These are phyloP conservation scores for Casuarina equisetifolia DNA, from an alignment of 306 rosid species.

Conservation along the genomic window DNA sequence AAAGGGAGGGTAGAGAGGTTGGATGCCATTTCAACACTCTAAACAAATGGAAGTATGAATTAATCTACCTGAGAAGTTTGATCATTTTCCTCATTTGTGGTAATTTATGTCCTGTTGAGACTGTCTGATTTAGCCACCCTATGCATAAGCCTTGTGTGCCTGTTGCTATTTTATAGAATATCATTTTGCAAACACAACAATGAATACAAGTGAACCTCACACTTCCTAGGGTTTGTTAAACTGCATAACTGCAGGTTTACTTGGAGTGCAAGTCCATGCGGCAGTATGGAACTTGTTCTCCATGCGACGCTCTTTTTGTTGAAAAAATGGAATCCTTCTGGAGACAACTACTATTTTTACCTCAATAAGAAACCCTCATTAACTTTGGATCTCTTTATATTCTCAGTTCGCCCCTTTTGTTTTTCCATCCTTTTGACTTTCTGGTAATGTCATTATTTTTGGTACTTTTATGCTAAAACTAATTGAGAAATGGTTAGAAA, in stretches of 20 bases:
- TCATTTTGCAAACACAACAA: too few relatives aligned
- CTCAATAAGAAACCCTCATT: not conserved
- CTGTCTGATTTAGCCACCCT: too few relatives aligned
- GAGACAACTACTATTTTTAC: not conserved
- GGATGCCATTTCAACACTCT: not conserved
- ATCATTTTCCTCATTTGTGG: too few relatives aligned
- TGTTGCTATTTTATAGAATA: too few relatives aligned
- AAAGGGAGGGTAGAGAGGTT: not conserved
- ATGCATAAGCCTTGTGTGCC: too few relatives aligned
- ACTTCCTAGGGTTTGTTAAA: not conserved
- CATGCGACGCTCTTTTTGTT: not conserved
- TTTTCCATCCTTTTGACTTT: not conserved
- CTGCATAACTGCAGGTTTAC: not conserved
- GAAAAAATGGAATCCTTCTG: not conserved
- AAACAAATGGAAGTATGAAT: too few relatives aligned
- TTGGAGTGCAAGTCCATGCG: not conserved
- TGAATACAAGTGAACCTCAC: too few relatives aligned
- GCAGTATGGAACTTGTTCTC: not conserved
- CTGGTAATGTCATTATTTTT: not conserved
- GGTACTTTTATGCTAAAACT: too few relatives aligned
- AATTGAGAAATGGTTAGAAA: too few relatives aligned
- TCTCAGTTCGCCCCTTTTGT: not conserved
- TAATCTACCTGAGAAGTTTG: too few relatives aligned
- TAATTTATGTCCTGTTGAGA: too few relatives aligned
- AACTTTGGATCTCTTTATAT: not conserved